phyloP scores from a whole-genome alignment of 2,329 filamentous ascomycete species.

The Didymella exigua region DNA sequence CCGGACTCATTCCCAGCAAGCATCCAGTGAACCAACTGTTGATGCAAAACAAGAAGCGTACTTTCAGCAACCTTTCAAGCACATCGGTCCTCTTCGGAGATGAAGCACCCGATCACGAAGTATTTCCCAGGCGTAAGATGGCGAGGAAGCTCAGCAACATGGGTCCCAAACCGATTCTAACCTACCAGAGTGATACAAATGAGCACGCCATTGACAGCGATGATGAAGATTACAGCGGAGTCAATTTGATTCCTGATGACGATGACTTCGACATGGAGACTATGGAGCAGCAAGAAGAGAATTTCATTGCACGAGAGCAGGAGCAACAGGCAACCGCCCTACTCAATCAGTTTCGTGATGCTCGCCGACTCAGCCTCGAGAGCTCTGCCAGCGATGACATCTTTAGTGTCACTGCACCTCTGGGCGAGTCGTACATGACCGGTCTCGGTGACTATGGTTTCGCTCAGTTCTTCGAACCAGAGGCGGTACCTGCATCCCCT shows the following conservation, averaged over 20 bases:
- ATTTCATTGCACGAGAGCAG: constrained; percentile 64
- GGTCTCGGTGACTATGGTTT: constrained; percentile 42
- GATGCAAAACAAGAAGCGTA: constrained; percentile 46
- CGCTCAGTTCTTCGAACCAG: constrained; percentile 47
- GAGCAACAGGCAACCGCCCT: constrained; percentile 38
- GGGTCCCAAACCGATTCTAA: constrained; percentile 42
- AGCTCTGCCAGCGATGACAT: constrained; percentile 43
- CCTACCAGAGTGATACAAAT: constrained; percentile 38
- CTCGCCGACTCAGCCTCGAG: constrained; percentile 43
- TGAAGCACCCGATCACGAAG: constrained; percentile 36
- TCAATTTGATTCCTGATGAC: constrained; percentile 76
- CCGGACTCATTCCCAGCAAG: constrained; percentile 40
- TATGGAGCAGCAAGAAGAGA: constrained; percentile 78
- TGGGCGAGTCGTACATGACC: constrained; percentile 33
- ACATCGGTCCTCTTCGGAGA: constrained; percentile 47
- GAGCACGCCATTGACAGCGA: constrained; percentile 48
- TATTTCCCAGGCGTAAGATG: constrained; percentile 48
- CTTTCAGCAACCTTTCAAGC: constrained; percentile 48
- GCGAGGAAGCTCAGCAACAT: constrained; percentile 45
- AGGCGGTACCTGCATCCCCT: constrained; percentile 51
- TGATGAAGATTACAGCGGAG: constrained; percentile 67
- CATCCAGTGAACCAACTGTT: constrained; percentile 36
- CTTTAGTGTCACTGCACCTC: constrained; percentile 39
- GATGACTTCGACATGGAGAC: constrained; percentile 80
- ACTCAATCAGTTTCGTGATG: constrained; percentile 41